Conservation (phyloP, 2,329 filamentous ascomycete genomes). For the Diplocarpon mali region DNA sequence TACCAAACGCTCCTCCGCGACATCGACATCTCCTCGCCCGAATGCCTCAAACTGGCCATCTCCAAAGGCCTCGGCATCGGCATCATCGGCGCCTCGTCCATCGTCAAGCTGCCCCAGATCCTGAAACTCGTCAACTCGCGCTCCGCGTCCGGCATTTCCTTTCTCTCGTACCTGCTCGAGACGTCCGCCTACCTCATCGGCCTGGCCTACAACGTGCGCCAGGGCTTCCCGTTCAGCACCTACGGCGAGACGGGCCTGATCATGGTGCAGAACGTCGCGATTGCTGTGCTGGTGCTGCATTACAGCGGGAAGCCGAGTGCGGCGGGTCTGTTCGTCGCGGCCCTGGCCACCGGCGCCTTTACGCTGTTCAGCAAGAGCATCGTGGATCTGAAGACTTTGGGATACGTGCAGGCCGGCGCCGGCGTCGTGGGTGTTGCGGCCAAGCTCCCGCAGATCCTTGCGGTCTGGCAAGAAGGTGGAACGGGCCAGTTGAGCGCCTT, state of each 20-base stretch:
- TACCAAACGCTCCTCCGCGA: constrained; percentile 80
- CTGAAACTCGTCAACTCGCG: constrained; percentile 76
- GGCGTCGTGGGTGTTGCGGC: constrained; percentile 75
- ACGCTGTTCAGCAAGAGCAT: constrained; percentile 60
- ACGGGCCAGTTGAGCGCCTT: constrained; percentile 96
- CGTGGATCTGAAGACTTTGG: constrained; percentile 37
- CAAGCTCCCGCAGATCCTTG: constrained; percentile 87
- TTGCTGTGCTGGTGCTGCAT: constrained; percentile 75
- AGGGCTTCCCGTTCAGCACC: constrained; percentile 89
- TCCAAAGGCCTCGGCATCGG: constrained; percentile 88
- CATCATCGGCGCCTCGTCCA: constrained; percentile 79
- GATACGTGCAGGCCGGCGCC: constrained; percentile 72
- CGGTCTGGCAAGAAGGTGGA: constrained; percentile 73
- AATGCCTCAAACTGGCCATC: constrained; percentile 79
- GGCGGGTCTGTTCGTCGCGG: constrained; percentile 70
- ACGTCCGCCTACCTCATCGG: constrained; percentile 79
- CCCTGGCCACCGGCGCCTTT: constrained; percentile 56
- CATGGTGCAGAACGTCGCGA: constrained; percentile 81
- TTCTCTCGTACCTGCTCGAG: constrained; percentile 88
- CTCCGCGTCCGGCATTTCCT: constrained; percentile 75
- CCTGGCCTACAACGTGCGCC: constrained; percentile 84
- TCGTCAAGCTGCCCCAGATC: constrained; percentile 96
- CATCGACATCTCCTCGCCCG: constrained; percentile 63
- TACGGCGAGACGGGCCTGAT: constrained; percentile 94
- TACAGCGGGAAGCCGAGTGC: constrained; percentile 59